A percentile compares a stretch with the other conserved stretches of the same genome.
Conservation (phyloP, 176 grass and related monocot genomes). For the Coix lacrymajobi region DNA sequence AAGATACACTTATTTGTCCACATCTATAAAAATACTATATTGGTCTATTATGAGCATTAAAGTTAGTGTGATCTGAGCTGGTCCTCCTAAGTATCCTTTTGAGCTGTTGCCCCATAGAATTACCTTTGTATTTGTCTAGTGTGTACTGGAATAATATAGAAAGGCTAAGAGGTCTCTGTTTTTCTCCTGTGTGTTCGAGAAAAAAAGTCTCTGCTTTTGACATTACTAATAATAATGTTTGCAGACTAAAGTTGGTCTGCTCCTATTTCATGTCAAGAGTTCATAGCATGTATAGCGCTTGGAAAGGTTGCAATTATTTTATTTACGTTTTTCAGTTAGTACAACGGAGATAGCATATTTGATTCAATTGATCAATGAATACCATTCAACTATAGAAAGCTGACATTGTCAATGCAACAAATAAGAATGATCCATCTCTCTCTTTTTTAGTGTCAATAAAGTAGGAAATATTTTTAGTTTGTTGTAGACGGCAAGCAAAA, state of each 20-base stretch:
- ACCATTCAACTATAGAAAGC: not conserved
- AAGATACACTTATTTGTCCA: constrained; percentile 40
- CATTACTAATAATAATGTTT: constrained; percentile 25
- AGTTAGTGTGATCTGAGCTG: constrained; percentile 44
- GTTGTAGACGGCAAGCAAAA: not conserved
- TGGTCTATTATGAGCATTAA: constrained; percentile 22
- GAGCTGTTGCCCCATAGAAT: constrained; percentile 1
- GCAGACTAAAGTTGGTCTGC: not conserved
- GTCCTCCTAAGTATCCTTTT: constrained; percentile 29
- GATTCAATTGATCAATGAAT: not conserved
- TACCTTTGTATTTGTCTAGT: constrained; percentile 30
- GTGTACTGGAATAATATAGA: constrained; percentile 28
- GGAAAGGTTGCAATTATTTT: not conserved
- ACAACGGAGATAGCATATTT: constrained; percentile 4
- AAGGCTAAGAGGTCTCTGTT: constrained; percentile 2
- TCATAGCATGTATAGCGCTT: not conserved
- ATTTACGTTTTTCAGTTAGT: not conserved
- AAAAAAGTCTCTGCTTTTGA: constrained; percentile 1
- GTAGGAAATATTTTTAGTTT: not conserved
- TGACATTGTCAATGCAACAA: not conserved
- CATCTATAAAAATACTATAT: constrained; percentile 31
- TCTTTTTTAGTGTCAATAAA: not conserved
- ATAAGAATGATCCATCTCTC: not conserved
- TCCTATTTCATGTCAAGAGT: not conserved
- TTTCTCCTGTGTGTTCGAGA: not conserved